phyloP scores from a whole-genome alignment of 2,329 filamentous ascomycete genomes.

The Pseudopithomyces chartarum region DNA sequence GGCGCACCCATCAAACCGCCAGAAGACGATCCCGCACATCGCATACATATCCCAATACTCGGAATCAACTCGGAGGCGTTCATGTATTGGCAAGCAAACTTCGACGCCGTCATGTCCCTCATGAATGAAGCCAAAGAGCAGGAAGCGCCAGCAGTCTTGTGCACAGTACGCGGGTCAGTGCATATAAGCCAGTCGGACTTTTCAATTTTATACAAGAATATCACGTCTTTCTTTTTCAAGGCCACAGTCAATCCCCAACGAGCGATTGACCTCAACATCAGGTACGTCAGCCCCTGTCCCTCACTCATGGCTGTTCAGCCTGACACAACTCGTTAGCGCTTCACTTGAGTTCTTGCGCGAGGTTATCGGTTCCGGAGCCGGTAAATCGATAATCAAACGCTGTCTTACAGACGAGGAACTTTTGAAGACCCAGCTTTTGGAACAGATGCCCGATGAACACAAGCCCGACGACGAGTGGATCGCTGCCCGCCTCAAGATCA shows the following conservation, averaged over 20 bases:
- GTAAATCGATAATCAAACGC: slow-evolving; percentile 53
- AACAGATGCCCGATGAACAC: slow-evolving; percentile 57
- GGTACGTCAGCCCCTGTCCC: slow-evolving; percentile 12
- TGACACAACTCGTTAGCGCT: slow-evolving; percentile 42
- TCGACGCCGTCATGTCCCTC: slow-evolving; percentile 61
- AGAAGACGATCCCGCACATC: slow-evolving; percentile 50
- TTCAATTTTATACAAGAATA: slow-evolving; percentile 64
- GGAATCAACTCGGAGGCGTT: slow-evolving; percentile 71
- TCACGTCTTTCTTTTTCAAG: slow-evolving; percentile 65
- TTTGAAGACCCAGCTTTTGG: slow-evolving; percentile 51
- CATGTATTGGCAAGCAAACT: slow-evolving; percentile 72
- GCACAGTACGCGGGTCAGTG: slow-evolving; percentile 62
- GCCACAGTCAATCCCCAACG: slow-evolving; percentile 66
- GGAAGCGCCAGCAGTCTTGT: slow-evolving; percentile 52
- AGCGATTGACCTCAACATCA: slow-evolving; percentile 67
- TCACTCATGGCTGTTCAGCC: background rate
- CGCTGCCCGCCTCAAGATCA: slow-evolving; percentile 61
- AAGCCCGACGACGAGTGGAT: slow-evolving; percentile 64
- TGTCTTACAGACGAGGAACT: slow-evolving; percentile 61
- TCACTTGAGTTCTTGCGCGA: slow-evolving; percentile 66
- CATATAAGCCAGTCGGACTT: slow-evolving; percentile 72
- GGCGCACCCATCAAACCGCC: slow-evolving; percentile 54
- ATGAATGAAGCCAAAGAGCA: slow-evolving; percentile 60
- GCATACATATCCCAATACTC: slow-evolving; percentile 61
- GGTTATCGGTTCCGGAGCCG: slow-evolving; percentile 48